Base-by-base conservation (phyloP, 106 monocot species). In the Triglochin maritima region DNA sequence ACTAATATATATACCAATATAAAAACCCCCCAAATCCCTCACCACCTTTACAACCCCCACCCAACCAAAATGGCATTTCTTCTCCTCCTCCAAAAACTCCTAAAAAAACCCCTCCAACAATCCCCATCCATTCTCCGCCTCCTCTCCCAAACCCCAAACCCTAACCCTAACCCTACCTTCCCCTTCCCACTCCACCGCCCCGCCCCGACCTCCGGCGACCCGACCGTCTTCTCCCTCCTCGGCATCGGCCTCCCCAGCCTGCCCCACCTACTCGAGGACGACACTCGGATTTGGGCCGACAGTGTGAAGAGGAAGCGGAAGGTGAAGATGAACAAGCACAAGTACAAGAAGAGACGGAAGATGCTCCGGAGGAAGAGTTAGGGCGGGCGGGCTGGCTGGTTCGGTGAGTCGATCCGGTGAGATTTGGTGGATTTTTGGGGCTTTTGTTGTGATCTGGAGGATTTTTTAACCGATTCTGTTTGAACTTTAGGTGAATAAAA, bases 221-320 rank as follows among this genome's bases (percentile, higher is more conserved):
- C 29, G 29, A 29, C 29, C 29, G 29, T 47, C 13, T 49, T 14
- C 0, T 64, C 48, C 15, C 7, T 64, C 15, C 47, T 64, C 44
- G 14, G 17, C 64, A 49, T 8, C 5, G 44, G 44, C 14, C 3
- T 6, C 4, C 64, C 64, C 8, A 48, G 64, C 48, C 49, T 49
- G 14, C 3, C 6, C 17, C 4, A 48, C 14, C 15, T 49, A 17
- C 45, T 64, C n/a, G 64, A 64, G 14, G 47, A 7, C 4, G 78
- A 69, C 12, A 57, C 69, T 9, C 50, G 29, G 46, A 63, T 81
- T 41, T 77, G 77, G 73, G 81, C 81, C 54, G 81, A 81, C 57
- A 81, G 81, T 59, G 81, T 81, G 77, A 81, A 81, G 77, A 77
- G 77, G 77, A 81, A 81, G 77, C 73, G 81, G 77, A 81, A 81